Evolutionary conservation across 495 filamentous ascomycete species (phyloP).

Genomic region (Podospora pseudocomata): DNA sequence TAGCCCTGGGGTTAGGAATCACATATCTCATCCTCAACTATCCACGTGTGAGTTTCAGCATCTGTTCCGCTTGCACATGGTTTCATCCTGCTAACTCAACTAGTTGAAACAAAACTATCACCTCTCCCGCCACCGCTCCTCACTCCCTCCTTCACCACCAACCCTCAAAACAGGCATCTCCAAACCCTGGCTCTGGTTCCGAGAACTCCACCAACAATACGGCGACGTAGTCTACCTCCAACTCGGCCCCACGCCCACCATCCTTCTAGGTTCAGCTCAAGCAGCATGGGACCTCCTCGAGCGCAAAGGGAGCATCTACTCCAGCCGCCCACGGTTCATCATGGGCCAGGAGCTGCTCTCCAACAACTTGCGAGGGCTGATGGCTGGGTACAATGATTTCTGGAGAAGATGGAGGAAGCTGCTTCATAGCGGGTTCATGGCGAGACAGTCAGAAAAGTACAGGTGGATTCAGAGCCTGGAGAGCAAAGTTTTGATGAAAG

Average conservation of each 20-base stretch:
- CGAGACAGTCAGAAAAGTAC: slow-evolving; percentile 52
- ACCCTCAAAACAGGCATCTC: slow-evolving; percentile 32
- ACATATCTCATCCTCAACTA: background rate
- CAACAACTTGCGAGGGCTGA: slow-evolving; percentile 46
- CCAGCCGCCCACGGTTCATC: slow-evolving; percentile 46
- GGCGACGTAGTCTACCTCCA: slow-evolving; percentile 61
- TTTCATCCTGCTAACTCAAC: background rate
- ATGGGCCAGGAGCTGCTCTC: slow-evolving; percentile 53
- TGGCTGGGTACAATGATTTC: slow-evolving; percentile 48
- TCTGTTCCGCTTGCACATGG: background rate
- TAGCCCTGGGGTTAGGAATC: background rate
- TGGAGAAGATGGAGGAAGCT: slow-evolving; percentile 56
- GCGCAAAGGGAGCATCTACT: slow-evolving; percentile 50
- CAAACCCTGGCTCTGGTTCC: slow-evolving; percentile 60
- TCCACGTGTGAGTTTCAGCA: background rate
- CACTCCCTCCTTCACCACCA: slow-evolving; percentile 35
- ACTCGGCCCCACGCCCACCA: slow-evolving; percentile 59
- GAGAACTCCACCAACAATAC: slow-evolving; percentile 50
- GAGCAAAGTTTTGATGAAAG: slow-evolving; percentile 45
- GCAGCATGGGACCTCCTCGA: slow-evolving; percentile 54
- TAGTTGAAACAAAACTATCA: background rate
- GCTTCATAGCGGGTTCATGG: slow-evolving; percentile 53
- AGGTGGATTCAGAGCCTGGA: slow-evolving; percentile 55
- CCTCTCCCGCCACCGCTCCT: slow-evolving; percentile 23
- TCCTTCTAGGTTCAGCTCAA: slow-evolving; percentile 60